phyloP scores from a whole-genome alignment of 208 protist species.

The Trypanosoma melophagium region DNA sequence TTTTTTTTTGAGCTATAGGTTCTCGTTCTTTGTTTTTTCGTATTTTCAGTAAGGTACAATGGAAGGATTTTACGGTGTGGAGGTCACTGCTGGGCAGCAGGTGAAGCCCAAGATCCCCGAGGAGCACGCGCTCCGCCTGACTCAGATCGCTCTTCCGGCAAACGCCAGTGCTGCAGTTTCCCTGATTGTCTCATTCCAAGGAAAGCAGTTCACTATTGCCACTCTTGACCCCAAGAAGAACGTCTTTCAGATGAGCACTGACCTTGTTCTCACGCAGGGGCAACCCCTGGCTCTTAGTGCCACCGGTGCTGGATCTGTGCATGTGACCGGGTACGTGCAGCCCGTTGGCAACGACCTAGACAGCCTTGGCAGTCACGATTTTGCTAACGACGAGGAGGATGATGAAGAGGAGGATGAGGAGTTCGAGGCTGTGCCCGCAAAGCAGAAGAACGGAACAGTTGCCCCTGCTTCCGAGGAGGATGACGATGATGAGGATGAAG shows the following conservation, averaged over 20 bases:
- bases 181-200: slow-evolving; percentile 73
- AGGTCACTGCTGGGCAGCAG: slow-evolving; percentile 65
- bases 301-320: slow-evolving; percentile 67
- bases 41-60: too few relatives aligned
- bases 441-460: slow-evolving; percentile 15
- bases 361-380: slow-evolving; percentile 40
- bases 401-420: slow-evolving; percentile 35
- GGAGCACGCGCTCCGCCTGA: slow-evolving; percentile 83
- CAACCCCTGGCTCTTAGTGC: slow-evolving; percentile 74
- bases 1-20: not conserved
- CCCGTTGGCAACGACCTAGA: slow-evolving; percentile 72
- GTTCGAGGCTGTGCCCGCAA: slow-evolving; percentile 14
- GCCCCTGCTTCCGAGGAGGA: slow-evolving; percentile 39
- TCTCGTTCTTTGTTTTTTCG: slow-evolving; percentile 6
- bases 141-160: slow-evolving; percentile 81
- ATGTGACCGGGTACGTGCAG: slow-evolving; percentile 87
- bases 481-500: slow-evolving; percentile 37
- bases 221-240: slow-evolving; percentile 85
- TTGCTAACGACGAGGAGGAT: slow-evolving; percentile 53
- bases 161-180: slow-evolving; percentile 79
- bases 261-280: slow-evolving; percentile 85
- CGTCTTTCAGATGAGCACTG: slow-evolving; percentile 81
- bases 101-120: slow-evolving; percentile 85
- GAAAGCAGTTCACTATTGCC: slow-evolving; percentile 87
- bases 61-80: slow-evolving; percentile 79